phyloP scores from a whole-genome alignment of 2,329 filamentous ascomycete species.

The Fusarium aywerte region DNA sequence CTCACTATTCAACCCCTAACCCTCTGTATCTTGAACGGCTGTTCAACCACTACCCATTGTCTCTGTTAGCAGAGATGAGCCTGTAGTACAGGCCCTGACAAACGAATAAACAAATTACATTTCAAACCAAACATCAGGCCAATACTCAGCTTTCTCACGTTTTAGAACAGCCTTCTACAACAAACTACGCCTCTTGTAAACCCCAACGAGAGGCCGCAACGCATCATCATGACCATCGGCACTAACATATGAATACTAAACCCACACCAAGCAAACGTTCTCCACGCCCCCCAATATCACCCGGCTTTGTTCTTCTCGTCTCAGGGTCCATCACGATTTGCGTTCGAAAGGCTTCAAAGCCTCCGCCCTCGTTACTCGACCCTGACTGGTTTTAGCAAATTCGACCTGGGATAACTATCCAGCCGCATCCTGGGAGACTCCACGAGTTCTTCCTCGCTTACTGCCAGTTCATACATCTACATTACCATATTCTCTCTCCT shows the following conservation, averaged over 20 bases:
- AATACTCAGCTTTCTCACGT: neutral
- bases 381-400: constrained; percentile 2
- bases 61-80: constrained; percentile 9
- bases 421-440: constrained; percentile 20
- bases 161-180: neutral
- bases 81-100: neutral
- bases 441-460: constrained; percentile 14
- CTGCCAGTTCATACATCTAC: constrained; percentile 17
- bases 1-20: constrained; percentile 2
- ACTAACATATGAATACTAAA: constrained; percentile 11
- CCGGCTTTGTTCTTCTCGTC: constrained; percentile 13
- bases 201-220: neutral
- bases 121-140: neutral
- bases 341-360: constrained; percentile 18
- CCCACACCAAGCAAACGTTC: constrained; percentile 5
- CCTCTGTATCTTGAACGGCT: neutral
- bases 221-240: constrained; percentile 6
- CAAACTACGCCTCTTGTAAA: neutral
- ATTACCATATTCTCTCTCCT: neutral
- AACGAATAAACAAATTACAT: neutral
- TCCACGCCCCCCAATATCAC: constrained; percentile 17
- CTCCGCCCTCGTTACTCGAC: constrained; percentile 4
- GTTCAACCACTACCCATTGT: neutral
- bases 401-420: constrained; percentile 29
- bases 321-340: constrained; percentile 35